Evolutionary conservation across 305 asterid species (phyloP).

Genomic region (Fraxinus xanthoxyloides): DNA sequence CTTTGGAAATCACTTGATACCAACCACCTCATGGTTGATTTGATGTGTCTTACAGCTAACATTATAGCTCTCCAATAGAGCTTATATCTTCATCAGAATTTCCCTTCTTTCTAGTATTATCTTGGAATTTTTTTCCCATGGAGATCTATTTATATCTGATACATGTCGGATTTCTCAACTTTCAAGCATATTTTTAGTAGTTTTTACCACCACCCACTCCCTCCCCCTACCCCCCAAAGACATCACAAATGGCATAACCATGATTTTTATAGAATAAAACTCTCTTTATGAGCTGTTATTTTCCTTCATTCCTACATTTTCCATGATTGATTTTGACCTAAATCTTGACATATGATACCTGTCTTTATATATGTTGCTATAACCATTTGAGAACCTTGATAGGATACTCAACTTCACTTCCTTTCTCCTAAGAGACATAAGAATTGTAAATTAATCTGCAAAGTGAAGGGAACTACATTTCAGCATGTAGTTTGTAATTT

Average conservation of each 20-base stretch:
- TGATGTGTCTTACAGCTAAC: not conserved
- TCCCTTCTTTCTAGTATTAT: not conserved
- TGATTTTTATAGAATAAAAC: not conserved
- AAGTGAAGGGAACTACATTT: conserved; percentile 10
- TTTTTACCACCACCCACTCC: not conserved
- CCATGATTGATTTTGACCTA: not conserved
- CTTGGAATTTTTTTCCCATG: not conserved
- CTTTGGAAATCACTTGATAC: not conserved
- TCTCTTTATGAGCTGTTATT: not conserved
- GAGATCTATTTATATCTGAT: not conserved
- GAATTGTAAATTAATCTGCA: not conserved
- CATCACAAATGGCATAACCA: not conserved
- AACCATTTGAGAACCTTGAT: conserved; percentile 8
- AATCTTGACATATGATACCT: not conserved
- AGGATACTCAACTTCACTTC: not conserved
- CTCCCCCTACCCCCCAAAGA: not conserved
- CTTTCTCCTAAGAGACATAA: not conserved
- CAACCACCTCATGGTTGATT: not conserved
- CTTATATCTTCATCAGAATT: not conserved
- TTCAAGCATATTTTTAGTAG: not conserved
- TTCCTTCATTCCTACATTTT: not conserved
- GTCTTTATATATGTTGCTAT: not conserved
- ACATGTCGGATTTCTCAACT: not conserved
- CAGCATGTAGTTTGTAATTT: not conserved
- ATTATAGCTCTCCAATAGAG: not conserved